Percentiles rank a stretch among this genome's conserved stretches.
Conservation (phyloP, 441 rosid species). For the Isatis lusitanica region DNA sequence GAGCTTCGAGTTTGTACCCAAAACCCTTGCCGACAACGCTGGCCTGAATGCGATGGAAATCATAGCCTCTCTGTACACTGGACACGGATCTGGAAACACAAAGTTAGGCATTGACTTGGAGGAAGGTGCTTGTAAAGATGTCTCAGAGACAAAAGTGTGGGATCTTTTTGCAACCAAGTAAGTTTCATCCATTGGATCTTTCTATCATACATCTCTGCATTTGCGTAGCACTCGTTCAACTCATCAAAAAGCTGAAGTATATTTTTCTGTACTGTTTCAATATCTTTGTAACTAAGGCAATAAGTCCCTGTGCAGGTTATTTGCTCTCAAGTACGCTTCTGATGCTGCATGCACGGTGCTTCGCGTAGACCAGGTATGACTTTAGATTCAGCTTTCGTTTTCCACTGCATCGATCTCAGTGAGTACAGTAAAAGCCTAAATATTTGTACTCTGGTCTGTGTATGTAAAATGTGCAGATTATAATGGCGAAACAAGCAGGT, state of each 20-base stretch:
- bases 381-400: background rate
- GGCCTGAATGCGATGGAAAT: constrained; percentile 97
- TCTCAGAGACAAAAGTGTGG: constrained; percentile 69
- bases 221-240: background rate
- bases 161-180: constrained; percentile 95
- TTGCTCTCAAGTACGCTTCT: constrained; percentile 93
- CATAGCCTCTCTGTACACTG: constrained; percentile 87
- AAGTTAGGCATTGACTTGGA: constrained; percentile 91
- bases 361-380: constrained; percentile 91
- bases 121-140: constrained; percentile 83
- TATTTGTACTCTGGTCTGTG: background rate
- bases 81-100: constrained; percentile 86
- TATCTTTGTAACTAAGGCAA: background rate
- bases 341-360: constrained; percentile 98
- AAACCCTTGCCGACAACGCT: constrained; percentile 92
- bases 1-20: constrained; percentile 99
- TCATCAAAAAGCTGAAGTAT: background rate
- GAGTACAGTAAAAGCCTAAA: constrained; percentile 2
- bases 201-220: background rate
- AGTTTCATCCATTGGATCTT: constrained; percentile 22
- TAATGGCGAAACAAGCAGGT: constrained; percentile 99
- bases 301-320: constrained; percentile 50
- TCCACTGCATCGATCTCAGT: background rate
- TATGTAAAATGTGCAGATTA: constrained; percentile 63
- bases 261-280: background rate